Conservation (phyloP, 2,329 filamentous ascomycete genomes). For the Curvularia sp. region DNA sequence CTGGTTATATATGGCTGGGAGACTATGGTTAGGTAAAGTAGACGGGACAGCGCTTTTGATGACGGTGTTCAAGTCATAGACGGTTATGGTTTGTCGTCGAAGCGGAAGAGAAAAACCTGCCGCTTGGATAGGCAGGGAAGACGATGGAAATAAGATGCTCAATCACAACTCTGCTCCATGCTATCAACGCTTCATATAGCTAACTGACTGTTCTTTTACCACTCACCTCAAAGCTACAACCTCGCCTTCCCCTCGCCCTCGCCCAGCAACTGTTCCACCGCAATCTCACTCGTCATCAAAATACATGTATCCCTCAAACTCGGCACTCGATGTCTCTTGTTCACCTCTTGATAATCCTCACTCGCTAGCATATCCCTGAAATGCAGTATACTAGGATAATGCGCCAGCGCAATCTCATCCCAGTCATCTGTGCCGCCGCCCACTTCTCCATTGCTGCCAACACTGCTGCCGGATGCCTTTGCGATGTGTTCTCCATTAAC, state of each 20-base stretch:
- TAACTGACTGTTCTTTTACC: background rate
- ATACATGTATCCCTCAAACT: conserved; percentile 62
- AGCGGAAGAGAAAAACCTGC: background rate
- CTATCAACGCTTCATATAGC: background rate
- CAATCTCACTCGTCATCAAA: conserved; percentile 62
- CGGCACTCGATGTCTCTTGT: conserved; percentile 60
- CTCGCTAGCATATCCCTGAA: conserved; percentile 68
- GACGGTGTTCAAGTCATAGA: background rate
- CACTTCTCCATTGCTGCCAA: conserved; percentile 2
- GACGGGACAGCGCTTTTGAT: background rate
- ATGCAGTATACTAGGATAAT: conserved; percentile 68
- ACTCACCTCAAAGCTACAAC: conserved; percentile 5
- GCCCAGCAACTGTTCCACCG: conserved; percentile 30
- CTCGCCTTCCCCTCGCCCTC: conserved; percentile 18
- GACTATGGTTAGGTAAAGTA: background rate
- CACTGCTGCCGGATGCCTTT: conserved; percentile 19
- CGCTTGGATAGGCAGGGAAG: background rate
- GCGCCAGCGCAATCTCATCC: conserved; percentile 70
- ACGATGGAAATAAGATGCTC: background rate
- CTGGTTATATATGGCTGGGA: background rate
- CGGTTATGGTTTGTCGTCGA: background rate
- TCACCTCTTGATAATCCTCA: conserved; percentile 66
- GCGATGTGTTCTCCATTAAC: conserved; percentile 13
- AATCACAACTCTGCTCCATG: background rate
- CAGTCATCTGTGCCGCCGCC: conserved; percentile 50